A percentile compares a stretch with the other conserved stretches of the same genome.
phyloP scores from a whole-genome alignment of 2,329 filamentous ascomycete species.

The Fusarium pseudograminearum region DNA sequence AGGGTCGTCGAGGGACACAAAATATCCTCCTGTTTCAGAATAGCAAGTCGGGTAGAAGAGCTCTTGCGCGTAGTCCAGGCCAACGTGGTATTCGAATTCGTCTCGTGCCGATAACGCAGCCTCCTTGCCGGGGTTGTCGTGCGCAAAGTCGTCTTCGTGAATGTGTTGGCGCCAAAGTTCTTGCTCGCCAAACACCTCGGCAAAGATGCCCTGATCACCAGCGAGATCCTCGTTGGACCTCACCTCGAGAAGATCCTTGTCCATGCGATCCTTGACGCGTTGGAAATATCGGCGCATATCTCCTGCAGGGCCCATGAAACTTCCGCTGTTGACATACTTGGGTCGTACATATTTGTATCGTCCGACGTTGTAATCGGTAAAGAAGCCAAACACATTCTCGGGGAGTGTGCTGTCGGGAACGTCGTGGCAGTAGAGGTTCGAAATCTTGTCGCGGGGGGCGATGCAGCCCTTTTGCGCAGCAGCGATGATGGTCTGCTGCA shows the following conservation, averaged over 20 bases:
- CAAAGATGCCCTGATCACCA: conserved; percentile 51
- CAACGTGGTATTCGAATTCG: conserved; percentile 47
- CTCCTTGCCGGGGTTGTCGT: conserved; percentile 32
- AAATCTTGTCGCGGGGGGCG: conserved; percentile 40
- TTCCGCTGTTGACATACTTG: conserved; percentile 50
- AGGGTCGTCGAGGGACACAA: conserved; percentile 38
- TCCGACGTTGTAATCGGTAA: conserved; percentile 38
- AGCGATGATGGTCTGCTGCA: conserved; percentile 45
- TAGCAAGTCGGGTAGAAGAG: conserved; percentile 49
- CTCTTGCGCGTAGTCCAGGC: conserved; percentile 49
- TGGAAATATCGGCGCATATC: conserved; percentile 47
- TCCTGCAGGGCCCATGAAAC: conserved; percentile 48
- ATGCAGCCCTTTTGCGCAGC: conserved; percentile 46
- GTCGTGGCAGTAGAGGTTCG: conserved; percentile 44
- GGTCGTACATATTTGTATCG: conserved; percentile 45
- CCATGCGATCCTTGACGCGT: conserved; percentile 46
- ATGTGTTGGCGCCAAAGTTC: conserved; percentile 41
- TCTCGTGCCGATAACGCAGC: conserved; percentile 21
- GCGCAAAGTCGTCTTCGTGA: conserved; percentile 19
- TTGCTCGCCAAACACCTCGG: conserved; percentile 50
- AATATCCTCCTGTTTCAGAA: conserved; percentile 46
- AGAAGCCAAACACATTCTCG: conserved; percentile 38
- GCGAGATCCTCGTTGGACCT: conserved; percentile 29
- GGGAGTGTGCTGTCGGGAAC: conserved; percentile 44
- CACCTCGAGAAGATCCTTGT: conserved; percentile 35